Evolutionary conservation across 345 rosid species (phyloP), one percentile per base, ranked within the genome.

Genomic region (Punica granatum): DNA sequence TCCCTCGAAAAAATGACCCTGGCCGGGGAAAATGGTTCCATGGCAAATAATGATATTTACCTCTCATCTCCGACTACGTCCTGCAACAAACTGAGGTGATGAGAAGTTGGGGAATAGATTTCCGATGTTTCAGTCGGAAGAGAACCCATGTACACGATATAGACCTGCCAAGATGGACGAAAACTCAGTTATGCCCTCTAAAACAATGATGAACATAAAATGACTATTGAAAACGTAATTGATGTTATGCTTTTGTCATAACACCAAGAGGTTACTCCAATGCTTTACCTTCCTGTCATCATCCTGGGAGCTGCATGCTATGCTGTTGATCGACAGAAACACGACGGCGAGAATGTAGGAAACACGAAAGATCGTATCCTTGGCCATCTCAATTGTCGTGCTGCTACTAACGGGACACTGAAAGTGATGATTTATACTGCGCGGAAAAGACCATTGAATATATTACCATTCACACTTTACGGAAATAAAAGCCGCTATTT

Each of bases 91-190:
- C 44, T 74, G 12, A 25, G 60, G 63, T 80, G 84, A n/a, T 19
- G 26, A 19, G 54, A 42, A 68, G 28, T 82, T 65, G 23, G 78
- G 32, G 30, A 69, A 65, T 21, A 60, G 49, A 56, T 73, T 68
- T 19, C 67, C 42, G 4, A 12, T 54, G 6, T 12, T 9, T 64
- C 72, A 28, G 49, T 64, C 30, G 76, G 80, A 65, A 78, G 76
- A 11, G 85, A 67, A 23, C 85, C 87, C 80, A 81, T 58, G 73
- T 83, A 83, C 39, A 79, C 83, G 37, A 83, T 73, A 31, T 75
- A 61, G 19, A 10, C 9, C 54, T 49, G 54, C 54, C 26, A 18
- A 44, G 19, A n/a, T 11, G 4, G 19, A 49, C n/a, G 4, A 18
- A 37, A 37, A 37, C 11, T 37, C 41, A 37, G 41, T 37, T 37